Conservation (phyloP, 768 basidiomycete species). For the Phylloporus sp. region DNA sequence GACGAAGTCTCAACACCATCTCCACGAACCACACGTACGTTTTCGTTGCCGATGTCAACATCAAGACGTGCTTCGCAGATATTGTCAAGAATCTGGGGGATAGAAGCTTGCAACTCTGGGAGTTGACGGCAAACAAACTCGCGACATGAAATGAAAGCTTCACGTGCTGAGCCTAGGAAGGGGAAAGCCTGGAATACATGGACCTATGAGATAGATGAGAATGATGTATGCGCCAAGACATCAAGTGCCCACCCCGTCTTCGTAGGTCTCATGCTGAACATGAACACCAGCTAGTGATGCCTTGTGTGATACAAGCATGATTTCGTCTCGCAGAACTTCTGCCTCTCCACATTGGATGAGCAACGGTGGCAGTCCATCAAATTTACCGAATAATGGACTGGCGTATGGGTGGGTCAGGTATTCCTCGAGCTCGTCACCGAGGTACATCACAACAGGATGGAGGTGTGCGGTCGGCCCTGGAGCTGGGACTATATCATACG, state of each 20-base stretch:
- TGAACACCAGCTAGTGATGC: conserved; percentile 82
- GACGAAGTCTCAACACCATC: conserved; percentile 60
- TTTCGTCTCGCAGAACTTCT: conserved; percentile 93
- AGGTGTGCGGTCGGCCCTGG: conserved; percentile 77
- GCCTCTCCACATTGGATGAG: conserved; percentile 91
- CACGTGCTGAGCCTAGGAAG: conserved; percentile 63
- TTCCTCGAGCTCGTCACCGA: conserved; percentile 73
- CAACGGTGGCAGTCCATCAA: conserved; percentile 81
- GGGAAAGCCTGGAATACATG: conserved; percentile 92
- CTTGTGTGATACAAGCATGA: conserved; percentile 88
- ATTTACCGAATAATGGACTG: conserved; percentile 90
- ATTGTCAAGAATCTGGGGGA: conserved; percentile 49
- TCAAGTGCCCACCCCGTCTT: conserved; percentile 70
- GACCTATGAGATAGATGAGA: conserved; percentile 42
- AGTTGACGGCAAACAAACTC: conserved; percentile 62
- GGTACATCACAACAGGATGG: conserved; percentile 91
- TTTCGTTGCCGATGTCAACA: conserved; percentile 65
- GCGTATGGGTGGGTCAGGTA: conserved; percentile 97
- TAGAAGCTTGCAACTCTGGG: conserved; percentile 48
- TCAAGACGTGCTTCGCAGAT: conserved; percentile 60
- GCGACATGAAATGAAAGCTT: conserved; percentile 66
- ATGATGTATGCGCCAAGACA: not conserved
- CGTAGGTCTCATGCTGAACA: conserved; percentile 84
- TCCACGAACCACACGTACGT: conserved; percentile 64
- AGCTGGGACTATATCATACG: conserved; percentile 77